phyloP scores from a whole-genome alignment of 164 flowering plant species.

The Kalanchoe fedtschenkoi region DNA sequence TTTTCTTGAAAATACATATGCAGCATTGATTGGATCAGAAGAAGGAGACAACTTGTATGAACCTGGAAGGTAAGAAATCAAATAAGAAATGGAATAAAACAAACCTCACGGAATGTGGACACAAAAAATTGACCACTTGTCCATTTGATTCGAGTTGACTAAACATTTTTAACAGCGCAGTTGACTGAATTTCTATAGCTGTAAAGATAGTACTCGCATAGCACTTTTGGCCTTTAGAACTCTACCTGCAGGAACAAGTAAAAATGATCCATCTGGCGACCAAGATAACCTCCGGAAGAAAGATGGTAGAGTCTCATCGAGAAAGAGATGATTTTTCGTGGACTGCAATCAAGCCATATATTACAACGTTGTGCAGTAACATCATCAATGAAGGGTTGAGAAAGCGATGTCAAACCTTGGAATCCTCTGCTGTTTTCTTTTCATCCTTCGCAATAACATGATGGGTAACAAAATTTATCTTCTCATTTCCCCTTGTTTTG shows the following conservation, averaged over 20 bases:
- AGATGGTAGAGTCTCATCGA: slow-evolving; percentile 95
- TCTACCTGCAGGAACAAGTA: slow-evolving; percentile 89
- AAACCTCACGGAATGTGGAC: background rate
- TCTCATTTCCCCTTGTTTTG: slow-evolving; percentile 55
- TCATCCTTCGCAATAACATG: slow-evolving; percentile 68
- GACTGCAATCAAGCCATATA: slow-evolving; percentile 24
- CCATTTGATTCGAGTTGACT: no score
- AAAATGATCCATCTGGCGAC: slow-evolving; percentile 98
- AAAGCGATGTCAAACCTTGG: slow-evolving; percentile 40
- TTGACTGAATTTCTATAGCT: background rate
- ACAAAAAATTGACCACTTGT: background rate
- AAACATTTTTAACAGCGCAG: no score
- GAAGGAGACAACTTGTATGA: slow-evolving; percentile 50
- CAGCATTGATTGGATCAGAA: slow-evolving; percentile 55
- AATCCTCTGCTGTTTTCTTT: slow-evolving; percentile 39
- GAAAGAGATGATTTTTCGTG: slow-evolving; percentile 68
- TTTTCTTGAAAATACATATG: slow-evolving; percentile 74
- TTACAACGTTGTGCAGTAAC: background rate
- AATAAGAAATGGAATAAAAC: background rate
- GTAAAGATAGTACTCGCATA: background rate
- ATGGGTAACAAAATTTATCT: slow-evolving; percentile 61
- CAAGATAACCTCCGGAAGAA: slow-evolving; percentile 94
- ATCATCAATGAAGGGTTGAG: background rate
- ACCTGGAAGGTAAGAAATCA: slow-evolving; percentile 38
- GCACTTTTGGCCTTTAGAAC: background rate